phyloP scores from a whole-genome alignment of 164 flowering plant genomes.

The Chloranthus sessilifolius region DNA sequence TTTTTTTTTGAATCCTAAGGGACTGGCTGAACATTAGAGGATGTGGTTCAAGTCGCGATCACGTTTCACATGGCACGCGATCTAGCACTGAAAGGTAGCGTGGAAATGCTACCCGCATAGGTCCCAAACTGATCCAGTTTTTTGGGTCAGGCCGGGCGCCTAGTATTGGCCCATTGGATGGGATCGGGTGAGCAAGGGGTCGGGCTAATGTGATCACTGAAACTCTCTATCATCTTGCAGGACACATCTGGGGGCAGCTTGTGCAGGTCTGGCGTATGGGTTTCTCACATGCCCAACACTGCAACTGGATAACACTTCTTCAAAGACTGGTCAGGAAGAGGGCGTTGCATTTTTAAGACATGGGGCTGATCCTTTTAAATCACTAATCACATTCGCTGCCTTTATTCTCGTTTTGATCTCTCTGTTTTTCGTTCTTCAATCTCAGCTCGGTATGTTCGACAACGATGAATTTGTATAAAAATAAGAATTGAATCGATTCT shows the following conservation, averaged over 20 bases:
- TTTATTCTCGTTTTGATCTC: conserved; percentile 31
- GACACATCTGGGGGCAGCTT: conserved; percentile 55
- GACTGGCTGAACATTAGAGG: too few species aligned
- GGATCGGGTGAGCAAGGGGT: too few species aligned
- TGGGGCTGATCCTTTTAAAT: conserved; percentile 46
- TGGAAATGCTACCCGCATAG: too few species aligned
- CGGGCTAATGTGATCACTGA: too few species aligned
- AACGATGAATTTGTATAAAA: conserved; percentile 10
- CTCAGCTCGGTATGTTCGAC: conserved; percentile 28
- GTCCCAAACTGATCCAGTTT: too few species aligned
- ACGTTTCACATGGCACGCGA: too few species aligned
- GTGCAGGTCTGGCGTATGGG: conserved; percentile 51
- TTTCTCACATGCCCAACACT: conserved; percentile 43
- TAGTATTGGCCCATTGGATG: too few species aligned
- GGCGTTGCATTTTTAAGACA: conserved; percentile 37
- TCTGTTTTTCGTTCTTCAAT: conserved; percentile 35
- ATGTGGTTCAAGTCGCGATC: too few species aligned
- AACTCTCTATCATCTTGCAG: conserved; percentile 23
- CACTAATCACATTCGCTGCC: conserved; percentile 33
- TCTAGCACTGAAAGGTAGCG: too few species aligned
- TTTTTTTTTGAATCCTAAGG: too few species aligned
- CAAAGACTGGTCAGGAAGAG: conserved; percentile 40
- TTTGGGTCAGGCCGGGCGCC: too few species aligned
- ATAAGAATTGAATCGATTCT: conserved; percentile 4
- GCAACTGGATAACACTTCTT: conserved; percentile 41